Evolutionary conservation across 2,329 filamentous ascomycete species (phyloP), one percentile per base, ranked within the genome.

Genomic region (Drechslera avenae): DNA sequence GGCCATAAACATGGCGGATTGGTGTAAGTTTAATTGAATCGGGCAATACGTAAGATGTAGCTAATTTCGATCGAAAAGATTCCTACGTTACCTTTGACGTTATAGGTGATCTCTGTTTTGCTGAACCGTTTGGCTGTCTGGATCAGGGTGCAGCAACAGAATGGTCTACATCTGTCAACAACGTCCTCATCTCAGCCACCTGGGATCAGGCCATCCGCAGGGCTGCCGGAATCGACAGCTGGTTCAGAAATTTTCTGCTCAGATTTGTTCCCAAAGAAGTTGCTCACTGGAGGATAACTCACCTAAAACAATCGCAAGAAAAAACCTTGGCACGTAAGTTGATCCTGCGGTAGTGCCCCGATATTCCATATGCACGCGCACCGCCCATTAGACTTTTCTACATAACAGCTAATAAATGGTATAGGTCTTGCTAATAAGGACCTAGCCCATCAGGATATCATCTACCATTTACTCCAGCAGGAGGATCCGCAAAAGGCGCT

Each of bases 81-180:
- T 34, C 41, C n/a, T 44, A 17, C 16, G 34, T 31, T 12, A 44
- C 41, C 4, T 44, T 44, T 13, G 41, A 44, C 17, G 36, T 44
- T 1, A 44, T 44, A n/a, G 41, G 41, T 8, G 41, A 44, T 21
- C 16, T 44, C 13, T 44, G 41, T 28, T 44, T 44, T 9, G 41
- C 19, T n/a, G 32, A 44, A 16, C 28, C 41, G 12, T 44, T 44
- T 13, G 14, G 28, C 23, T 44, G 41, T 13, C 23, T 44, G 14
- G 41, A 44, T n/a, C 12, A 18, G 13, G 41, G 41, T 4, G 32
- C 28, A n/a, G 41, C 41, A 6, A 44, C 41, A 4, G 41, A 44
- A 16, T 44, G 41, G 41, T 19, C 41, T 6, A 9, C 12, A 16
- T 19, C 41, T 16, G 28, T 21, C 1, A 30, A 18, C 5, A 44